These are phyloP conservation scores for Thalassiosira profunda DNA, from an alignment of 108 stramenopile genomes.

Conservation along the genomic window DNA sequence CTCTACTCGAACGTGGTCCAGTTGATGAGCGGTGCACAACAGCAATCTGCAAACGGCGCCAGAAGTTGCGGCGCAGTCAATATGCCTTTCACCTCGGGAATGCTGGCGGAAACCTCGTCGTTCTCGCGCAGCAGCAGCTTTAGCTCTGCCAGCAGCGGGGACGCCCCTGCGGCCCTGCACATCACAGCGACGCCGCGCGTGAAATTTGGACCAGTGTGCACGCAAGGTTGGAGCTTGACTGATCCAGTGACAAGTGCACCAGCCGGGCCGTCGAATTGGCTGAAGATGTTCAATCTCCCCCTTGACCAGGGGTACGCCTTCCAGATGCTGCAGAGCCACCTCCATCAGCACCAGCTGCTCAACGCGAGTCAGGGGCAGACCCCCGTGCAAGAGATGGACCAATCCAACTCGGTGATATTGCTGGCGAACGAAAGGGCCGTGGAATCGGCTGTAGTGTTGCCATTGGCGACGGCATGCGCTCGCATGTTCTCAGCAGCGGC, in stretches of 20 bases:
- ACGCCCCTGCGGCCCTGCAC: constrained; percentile 26
- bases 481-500: constrained; percentile 55
- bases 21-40: too few relatives aligned
- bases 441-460: constrained; percentile 78
- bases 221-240: constrained; percentile 75
- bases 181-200: constrained; percentile 18
- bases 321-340: constrained; percentile 1
- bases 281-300: constrained; percentile 63
- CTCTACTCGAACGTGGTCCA: constrained; percentile 26
- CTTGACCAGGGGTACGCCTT: constrained; percentile 78
- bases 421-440: constrained; percentile 77
- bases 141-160: neutral
- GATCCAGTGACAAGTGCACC: constrained; percentile 78
- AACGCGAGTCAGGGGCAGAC: too few relatives aligned
- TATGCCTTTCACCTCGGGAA: constrained; percentile 29
- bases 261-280: constrained; percentile 9
- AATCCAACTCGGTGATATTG: constrained; percentile 41
- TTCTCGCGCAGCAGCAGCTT: neutral
- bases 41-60: too few relatives aligned
- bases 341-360: too few relatives aligned
- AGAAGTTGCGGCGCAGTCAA: neutral
- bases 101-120: constrained; percentile 27
- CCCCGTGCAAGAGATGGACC: too few relatives aligned
- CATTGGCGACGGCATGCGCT: constrained; percentile 70
- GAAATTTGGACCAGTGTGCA: constrained; percentile 61